These are phyloP conservation scores for Salix brachista DNA, from an alignment of 345 rosid species.

Conservation along the genomic window DNA sequence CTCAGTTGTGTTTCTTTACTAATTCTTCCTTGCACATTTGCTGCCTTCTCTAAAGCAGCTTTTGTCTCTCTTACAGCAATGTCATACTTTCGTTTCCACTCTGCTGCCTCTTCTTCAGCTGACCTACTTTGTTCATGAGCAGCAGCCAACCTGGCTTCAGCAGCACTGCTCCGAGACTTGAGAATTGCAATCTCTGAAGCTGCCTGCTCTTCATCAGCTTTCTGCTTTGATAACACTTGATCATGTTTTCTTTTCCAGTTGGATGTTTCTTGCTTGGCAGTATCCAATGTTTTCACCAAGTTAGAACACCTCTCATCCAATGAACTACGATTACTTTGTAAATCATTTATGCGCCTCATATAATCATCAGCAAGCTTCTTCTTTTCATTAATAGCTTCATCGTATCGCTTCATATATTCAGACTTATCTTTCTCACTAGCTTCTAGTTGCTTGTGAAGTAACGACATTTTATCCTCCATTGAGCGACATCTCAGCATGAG, in stretches of 20 bases:
- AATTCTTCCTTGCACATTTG: constrained; percentile 69
- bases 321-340: constrained; percentile 71
- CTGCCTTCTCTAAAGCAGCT: constrained; percentile 89
- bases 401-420: constrained; percentile 84
- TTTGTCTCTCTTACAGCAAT: constrained; percentile 82
- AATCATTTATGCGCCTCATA: constrained; percentile 58
- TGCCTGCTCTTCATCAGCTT: constrained; percentile 68
- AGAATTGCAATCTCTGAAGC: constrained; percentile 72
- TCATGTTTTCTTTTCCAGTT: constrained; percentile 81
- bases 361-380: constrained; percentile 85
- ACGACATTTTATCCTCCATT: constrained; percentile 73
- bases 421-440: constrained; percentile 81
- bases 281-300: constrained; percentile 65
- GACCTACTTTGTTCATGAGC: constrained; percentile 80
- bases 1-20: constrained; percentile 76
- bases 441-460: constrained; percentile 74
- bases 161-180: constrained; percentile 74
- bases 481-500: constrained; percentile 72
- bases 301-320: constrained; percentile 79
- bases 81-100: constrained; percentile 93
- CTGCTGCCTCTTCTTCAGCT: constrained; percentile 87
- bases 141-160: constrained; percentile 97
- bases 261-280: constrained; percentile 60
- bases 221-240: constrained; percentile 60
- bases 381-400: constrained; percentile 90